Percentiles rank a stretch among this genome's conserved stretches.
These are phyloP conservation scores for Phytophthora citricola DNA, from an alignment of 352 stramenopile genomes.

Conservation along the genomic window DNA sequence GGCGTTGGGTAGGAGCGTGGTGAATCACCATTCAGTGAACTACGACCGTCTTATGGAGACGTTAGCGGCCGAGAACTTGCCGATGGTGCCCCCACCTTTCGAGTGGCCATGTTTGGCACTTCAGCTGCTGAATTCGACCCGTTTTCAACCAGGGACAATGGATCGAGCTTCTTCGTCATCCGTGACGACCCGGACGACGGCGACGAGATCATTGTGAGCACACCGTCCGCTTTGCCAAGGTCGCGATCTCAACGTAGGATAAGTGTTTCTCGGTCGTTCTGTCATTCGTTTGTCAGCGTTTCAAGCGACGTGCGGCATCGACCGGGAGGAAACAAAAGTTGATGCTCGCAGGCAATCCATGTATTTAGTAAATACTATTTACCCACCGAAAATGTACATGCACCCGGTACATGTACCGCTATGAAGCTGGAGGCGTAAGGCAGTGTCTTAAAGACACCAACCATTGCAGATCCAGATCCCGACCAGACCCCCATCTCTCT, in stretches of 20 bases:
- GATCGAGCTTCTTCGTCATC: constrained; percentile 63
- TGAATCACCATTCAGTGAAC: constrained; percentile 75
- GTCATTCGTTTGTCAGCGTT: constrained; percentile 5
- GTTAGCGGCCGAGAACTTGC: constrained; percentile 39
- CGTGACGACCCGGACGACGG: constrained; percentile 48
- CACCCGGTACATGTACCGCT: too few species aligned
- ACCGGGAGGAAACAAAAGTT: constrained; percentile 2
- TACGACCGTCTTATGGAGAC: constrained; percentile 55
- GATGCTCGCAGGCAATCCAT: neutral
- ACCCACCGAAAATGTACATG: too few species aligned
- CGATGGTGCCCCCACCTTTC: constrained; percentile 55
- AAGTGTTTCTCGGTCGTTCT: constrained; percentile 5
- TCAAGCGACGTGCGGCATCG: constrained; percentile 4
- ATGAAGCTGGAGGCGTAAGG: neutral
- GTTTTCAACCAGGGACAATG: constrained; percentile 42
- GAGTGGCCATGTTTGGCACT: constrained; percentile 75
- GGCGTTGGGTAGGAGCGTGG: constrained; percentile 57
- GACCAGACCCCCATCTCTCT: neutral
- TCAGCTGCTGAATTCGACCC: constrained; percentile 55
- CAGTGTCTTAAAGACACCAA: neutral
- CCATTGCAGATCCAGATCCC: neutral
- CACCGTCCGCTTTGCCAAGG: neutral
- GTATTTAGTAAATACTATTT: too few species aligned
- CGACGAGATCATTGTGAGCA: constrained; percentile 30
- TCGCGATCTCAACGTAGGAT: constrained; percentile 8